A percentile compares a stretch with the other conserved stretches of the same genome.
phyloP scores from a whole-genome alignment of 2,329 filamentous ascomycete genomes.

The Aureobasidium zeae region DNA sequence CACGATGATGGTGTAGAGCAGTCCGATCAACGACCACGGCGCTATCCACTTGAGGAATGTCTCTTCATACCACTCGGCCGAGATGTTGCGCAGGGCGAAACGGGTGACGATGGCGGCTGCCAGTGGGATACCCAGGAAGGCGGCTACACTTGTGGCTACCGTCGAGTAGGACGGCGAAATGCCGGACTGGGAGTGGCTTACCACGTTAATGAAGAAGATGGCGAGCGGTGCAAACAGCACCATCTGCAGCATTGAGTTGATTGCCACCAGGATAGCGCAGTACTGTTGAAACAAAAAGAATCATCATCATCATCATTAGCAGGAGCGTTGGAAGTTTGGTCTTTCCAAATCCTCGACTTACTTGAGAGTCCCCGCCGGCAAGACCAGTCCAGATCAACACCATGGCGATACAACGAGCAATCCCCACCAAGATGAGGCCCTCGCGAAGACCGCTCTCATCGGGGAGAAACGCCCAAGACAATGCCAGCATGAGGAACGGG shows the following conservation, averaged over 20 bases:
- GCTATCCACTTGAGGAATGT: conserved; percentile 61
- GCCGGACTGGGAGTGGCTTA: conserved; percentile 40
- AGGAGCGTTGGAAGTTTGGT: no score
- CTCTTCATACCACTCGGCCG: conserved; percentile 55
- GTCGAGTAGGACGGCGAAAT: conserved; percentile 46
- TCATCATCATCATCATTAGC: not conserved
- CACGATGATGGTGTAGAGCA: conserved; percentile 79
- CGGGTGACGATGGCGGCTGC: conserved; percentile 71
- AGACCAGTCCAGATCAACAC: conserved; percentile 71
- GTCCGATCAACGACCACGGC: conserved; percentile 69
- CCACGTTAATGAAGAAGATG: conserved; percentile 52
- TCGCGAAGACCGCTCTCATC: conserved; percentile 42
- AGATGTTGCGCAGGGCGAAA: conserved; percentile 47
- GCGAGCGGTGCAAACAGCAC: conserved; percentile 40
- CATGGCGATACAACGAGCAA: conserved; percentile 86
- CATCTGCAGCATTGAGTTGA: conserved; percentile 42
- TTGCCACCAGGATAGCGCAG: conserved; percentile 53
- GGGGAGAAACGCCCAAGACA: conserved; percentile 55
- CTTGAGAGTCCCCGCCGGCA: conserved; percentile 63
- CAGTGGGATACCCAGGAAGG: conserved; percentile 75
- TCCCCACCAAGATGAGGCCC: conserved; percentile 69
- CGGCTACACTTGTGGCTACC: conserved; percentile 71
- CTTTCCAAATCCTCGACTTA: not conserved
- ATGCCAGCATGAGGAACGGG: conserved; percentile 68
- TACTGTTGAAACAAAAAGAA: conserved; percentile 40